phyloP scores from a whole-genome alignment of 768 basidiomycete species.

The Pleurotus cornucopiae region DNA sequence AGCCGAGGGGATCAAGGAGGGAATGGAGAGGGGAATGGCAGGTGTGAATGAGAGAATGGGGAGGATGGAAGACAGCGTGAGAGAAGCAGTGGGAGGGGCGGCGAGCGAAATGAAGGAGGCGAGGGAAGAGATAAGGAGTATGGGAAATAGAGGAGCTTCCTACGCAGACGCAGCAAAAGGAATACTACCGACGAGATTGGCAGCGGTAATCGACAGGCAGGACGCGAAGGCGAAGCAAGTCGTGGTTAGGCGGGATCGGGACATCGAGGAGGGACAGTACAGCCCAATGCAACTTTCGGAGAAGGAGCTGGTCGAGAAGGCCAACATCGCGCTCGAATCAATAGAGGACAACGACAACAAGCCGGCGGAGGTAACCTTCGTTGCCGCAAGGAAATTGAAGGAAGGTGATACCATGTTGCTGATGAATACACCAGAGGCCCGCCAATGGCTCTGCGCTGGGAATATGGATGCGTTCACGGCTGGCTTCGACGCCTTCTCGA shows the following conservation, averaged over 20 bases:
- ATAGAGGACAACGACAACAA: constrained; percentile 6
- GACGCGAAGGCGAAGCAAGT: no score
- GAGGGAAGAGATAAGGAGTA: no score
- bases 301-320: constrained; percentile 7
- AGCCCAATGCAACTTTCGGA: neutral
- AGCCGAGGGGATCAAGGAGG: no score
- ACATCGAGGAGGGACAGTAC: neutral
- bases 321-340: neutral
- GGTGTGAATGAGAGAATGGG: no score
- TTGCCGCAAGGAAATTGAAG: constrained; percentile 10
- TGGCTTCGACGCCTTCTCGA: constrained; percentile 10
- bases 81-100: no score
- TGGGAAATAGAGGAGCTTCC: no score
- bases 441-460: constrained; percentile 13
- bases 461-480: constrained; percentile 9
- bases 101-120: no score
- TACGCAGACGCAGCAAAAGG: no score
- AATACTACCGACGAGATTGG: neutral
- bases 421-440: constrained; percentile 8
- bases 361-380: constrained; percentile 8
- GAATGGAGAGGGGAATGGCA: no score
- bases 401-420: constrained; percentile 14
- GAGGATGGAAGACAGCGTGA: no score
- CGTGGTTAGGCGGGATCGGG: no score
- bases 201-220: neutral